Evolutionary conservation across 208 protist species (phyloP).

Genomic region (Trypanosoma melophagium): DNA sequence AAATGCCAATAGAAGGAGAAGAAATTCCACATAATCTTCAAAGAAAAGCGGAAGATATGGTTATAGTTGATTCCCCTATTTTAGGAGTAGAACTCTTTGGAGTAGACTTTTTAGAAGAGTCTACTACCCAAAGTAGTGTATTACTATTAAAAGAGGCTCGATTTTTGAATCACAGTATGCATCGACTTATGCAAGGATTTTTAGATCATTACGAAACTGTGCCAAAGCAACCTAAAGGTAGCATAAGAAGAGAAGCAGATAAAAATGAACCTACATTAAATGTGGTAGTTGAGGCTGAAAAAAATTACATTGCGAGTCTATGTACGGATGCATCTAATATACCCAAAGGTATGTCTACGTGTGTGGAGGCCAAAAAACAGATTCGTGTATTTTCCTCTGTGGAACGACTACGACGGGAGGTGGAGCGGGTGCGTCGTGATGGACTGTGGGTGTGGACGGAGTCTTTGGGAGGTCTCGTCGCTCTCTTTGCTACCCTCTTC

Average conservation of each 20-base stretch:
- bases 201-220: slow-evolving; percentile 41
- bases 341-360: slow-evolving; percentile 1
- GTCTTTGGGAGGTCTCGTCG: slow-evolving; percentile 66
- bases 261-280: neutral
- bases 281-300: slow-evolving; percentile 9
- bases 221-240: slow-evolving; percentile 16
- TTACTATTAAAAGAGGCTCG: slow-evolving; percentile 62
- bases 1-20: slow-evolving; percentile 33
- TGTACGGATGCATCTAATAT: neutral
- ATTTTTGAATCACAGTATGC: slow-evolving; percentile 65
- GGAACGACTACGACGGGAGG: slow-evolving; percentile 46
- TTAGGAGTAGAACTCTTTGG: slow-evolving; percentile 62
- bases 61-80: slow-evolving; percentile 46
- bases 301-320: slow-evolving; percentile 21
- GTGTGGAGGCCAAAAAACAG: slow-evolving; percentile 16
- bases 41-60: slow-evolving; percentile 41
- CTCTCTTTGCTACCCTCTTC: slow-evolving; percentile 51
- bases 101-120: slow-evolving; percentile 74
- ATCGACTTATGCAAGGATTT: slow-evolving; percentile 49
- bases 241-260: slow-evolving; percentile 5
- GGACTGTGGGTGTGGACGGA: slow-evolving; percentile 80
- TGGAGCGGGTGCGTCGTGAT: slow-evolving; percentile 38
- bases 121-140: slow-evolving; percentile 58
- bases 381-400: slow-evolving; percentile 28
- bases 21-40: slow-evolving; percentile 36